Evolutionary conservation across 345 rosid species (phyloP).

Genomic region (Chamaenerion angustifolium): DNA sequence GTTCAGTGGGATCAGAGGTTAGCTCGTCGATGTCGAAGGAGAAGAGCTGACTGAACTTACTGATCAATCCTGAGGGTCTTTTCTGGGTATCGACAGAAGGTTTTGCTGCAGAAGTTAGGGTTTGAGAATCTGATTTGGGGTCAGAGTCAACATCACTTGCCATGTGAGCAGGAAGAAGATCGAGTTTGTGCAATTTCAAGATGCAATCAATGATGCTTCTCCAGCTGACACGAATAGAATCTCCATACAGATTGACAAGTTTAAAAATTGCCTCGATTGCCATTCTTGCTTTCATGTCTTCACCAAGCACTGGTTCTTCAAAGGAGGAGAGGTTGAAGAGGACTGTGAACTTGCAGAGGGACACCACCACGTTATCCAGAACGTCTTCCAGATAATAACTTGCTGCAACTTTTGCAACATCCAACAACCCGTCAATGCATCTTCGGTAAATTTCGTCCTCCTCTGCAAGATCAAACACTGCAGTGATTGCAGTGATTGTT

Average conservation of each 20-base stretch:
- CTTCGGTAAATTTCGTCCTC: slow-evolving; percentile 86
- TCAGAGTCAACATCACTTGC: slow-evolving; percentile 74
- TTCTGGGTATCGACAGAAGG: slow-evolving; percentile 75
- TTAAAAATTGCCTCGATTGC: slow-evolving; percentile 93
- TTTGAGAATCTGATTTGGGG: slow-evolving; percentile 32
- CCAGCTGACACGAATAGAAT: slow-evolving; percentile 85
- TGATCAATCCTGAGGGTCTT: slow-evolving; percentile 93
- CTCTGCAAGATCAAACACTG: slow-evolving; percentile 95
- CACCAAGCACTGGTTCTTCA: too few relatives aligned
- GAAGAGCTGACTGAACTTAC: slow-evolving; percentile 95
- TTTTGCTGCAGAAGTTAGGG: slow-evolving; percentile 40
- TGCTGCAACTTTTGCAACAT: slow-evolving; percentile 89
- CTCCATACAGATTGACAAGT: slow-evolving; percentile 90
- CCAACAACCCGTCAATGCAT: slow-evolving; percentile 91
- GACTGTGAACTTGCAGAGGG: slow-evolving; percentile 88
- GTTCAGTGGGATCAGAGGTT: slow-evolving; percentile 89
- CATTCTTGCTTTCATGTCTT: too few relatives aligned
- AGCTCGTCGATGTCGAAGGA: slow-evolving; percentile 97
- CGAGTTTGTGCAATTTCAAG: slow-evolving; percentile 83
- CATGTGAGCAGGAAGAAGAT: slow-evolving; percentile 95
- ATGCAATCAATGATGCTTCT: slow-evolving; percentile 94
- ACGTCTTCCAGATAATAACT: slow-evolving; percentile 98
- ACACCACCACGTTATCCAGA: slow-evolving; percentile 82
- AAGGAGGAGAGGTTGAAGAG: too few relatives aligned
- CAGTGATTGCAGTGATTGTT: slow-evolving; percentile 93